These are phyloP conservation scores for Ophiocordyceps robertsii DNA, from an alignment of 2,329 filamentous ascomycete genomes.

Conservation along the genomic window DNA sequence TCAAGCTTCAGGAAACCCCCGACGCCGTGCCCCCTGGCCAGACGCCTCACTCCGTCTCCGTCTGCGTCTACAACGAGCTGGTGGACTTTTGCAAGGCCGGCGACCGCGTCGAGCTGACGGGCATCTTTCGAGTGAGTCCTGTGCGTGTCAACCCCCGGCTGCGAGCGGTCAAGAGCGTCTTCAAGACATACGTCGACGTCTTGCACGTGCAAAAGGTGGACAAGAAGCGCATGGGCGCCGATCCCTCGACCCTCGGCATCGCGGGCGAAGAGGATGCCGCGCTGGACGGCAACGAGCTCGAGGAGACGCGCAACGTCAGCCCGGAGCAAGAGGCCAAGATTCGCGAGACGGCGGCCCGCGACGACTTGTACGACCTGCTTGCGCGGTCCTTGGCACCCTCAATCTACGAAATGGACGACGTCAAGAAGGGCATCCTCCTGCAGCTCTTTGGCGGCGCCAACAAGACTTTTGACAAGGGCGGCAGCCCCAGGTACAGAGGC, in stretches of 20 bases:
- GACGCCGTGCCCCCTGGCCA: conserved; percentile 91
- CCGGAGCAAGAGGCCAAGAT: conserved; percentile 87
- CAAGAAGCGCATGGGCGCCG: conserved; percentile 84
- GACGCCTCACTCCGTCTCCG: conserved; percentile 90
- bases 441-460: conserved; percentile 97
- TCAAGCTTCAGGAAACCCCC: conserved; percentile 95
- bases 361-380: conserved; percentile 87
- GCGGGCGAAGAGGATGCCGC: conserved; percentile 54
- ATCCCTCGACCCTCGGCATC: conserved; percentile 75
- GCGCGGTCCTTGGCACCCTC: conserved; percentile 85
- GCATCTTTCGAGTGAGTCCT: conserved; percentile 90
- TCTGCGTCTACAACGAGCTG: conserved; percentile 92
- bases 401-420: conserved; percentile 95
- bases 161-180: conserved; percentile 82
- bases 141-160: conserved; percentile 91
- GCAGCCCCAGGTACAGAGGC: conserved; percentile 87
- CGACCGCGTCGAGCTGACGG: conserved; percentile 89
- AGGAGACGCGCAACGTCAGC: conserved; percentile 71
- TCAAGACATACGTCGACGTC: conserved; percentile 96
- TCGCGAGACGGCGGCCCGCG: conserved; percentile 59
- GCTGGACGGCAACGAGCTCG: conserved; percentile 59
- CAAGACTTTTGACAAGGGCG: conserved; percentile 94
- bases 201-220: conserved; percentile 95
- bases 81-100: conserved; percentile 97
- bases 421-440: conserved; percentile 95